phyloP scores from a whole-genome alignment of 2,329 filamentous ascomycete species.

The Fusarium equiseti region DNA sequence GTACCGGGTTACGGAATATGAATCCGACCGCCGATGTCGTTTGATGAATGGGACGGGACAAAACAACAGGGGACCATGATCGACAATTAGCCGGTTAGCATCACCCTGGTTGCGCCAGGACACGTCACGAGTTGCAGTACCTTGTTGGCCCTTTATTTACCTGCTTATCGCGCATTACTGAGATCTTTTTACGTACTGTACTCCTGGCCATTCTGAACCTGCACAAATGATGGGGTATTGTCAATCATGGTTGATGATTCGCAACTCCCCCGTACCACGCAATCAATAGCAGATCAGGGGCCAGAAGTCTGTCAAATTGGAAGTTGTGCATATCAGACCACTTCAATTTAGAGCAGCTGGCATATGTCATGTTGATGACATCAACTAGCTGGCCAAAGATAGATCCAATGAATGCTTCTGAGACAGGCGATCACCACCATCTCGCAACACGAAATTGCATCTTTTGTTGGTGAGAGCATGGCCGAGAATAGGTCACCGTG shows the following conservation, averaged over 20 bases:
- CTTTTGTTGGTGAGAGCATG: conserved; percentile 22
- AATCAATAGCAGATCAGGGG: not conserved
- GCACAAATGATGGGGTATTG: not conserved
- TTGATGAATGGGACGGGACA: conserved; percentile 18
- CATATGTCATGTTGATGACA: conserved; percentile 26
- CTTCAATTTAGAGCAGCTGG: conserved; percentile 3
- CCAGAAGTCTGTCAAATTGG: conserved; percentile 6
- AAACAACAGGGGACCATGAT: conserved; percentile 22
- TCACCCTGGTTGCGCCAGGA: conserved; percentile 20
- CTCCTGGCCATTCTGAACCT: not conserved
- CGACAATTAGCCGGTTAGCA: conserved; percentile 10
- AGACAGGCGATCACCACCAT: conserved; percentile 13
- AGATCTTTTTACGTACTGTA: not conserved
- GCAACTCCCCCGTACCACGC: not conserved
- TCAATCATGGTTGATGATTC: conserved; percentile 3
- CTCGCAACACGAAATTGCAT: conserved; percentile 7
- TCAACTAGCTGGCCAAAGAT: not conserved
- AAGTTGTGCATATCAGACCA: conserved; percentile 16
- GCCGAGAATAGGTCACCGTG: conserved; percentile 1
- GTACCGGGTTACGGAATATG: conserved; percentile 33
- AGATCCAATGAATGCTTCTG: conserved; percentile 10
- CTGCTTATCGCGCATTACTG: not conserved
- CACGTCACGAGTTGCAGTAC: not conserved
- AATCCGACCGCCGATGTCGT: conserved; percentile 11
- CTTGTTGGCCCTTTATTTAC: conserved; percentile 5